A percentile compares a stretch with the other conserved stretches of the same genome.
These are phyloP conservation scores for Elasticomyces elasticus DNA, from an alignment of 495 filamentous ascomycete species.

Conservation along the genomic window DNA sequence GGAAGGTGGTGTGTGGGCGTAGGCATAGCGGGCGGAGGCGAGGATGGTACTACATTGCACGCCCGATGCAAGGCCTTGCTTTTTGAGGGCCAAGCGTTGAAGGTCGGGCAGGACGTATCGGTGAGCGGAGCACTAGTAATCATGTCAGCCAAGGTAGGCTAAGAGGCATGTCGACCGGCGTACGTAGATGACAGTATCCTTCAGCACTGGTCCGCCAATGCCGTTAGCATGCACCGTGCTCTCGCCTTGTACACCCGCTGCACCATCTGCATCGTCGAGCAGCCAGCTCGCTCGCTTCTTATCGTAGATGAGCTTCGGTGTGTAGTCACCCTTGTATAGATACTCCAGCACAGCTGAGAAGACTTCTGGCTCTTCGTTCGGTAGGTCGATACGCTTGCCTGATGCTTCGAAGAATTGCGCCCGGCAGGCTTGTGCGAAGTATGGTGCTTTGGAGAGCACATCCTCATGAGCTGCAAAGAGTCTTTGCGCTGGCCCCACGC, in stretches of 20 bases:
- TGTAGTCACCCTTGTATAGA: conserved; percentile 92
- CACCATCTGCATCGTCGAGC: conserved; percentile 24
- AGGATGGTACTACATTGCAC: conserved; percentile 80
- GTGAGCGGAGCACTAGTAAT: conserved; percentile 56
- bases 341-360: conserved; percentile 87
- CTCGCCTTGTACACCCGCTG: conserved; percentile 18
- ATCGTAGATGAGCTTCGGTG: conserved; percentile 40
- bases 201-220: conserved; percentile 54
- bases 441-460: conserved; percentile 65
- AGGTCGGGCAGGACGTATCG: conserved; percentile 72
- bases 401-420: conserved; percentile 53
- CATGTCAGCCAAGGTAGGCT: background rate
- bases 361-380: conserved; percentile 78
- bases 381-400: conserved; percentile 64
- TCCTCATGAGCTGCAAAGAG: conserved; percentile 89
- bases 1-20: conserved; percentile 76
- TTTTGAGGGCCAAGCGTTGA: conserved; percentile 71
- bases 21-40: conserved; percentile 72
- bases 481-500: conserved; percentile 64
- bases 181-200: conserved; percentile 76
- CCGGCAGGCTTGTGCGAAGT: conserved; percentile 54
- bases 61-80: conserved; percentile 70
- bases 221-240: conserved; percentile 31
- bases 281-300: conserved; percentile 32
- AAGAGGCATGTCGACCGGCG: background rate